phyloP scores from a whole-genome alignment of 805 yeast genomes.

The Wickerhamomyces rabaulensis region DNA sequence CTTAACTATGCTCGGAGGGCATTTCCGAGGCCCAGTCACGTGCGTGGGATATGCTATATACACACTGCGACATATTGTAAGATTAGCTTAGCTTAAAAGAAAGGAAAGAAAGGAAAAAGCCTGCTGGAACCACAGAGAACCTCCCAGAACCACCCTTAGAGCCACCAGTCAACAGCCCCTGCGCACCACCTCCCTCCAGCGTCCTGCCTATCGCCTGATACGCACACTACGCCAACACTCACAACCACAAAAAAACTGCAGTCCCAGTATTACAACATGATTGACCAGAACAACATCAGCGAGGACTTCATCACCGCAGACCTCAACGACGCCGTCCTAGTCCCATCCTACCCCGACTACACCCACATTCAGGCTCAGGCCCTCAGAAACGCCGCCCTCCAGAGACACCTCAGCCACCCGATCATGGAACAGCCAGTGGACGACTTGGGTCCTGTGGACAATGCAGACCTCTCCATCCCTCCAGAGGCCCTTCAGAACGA shows the following conservation, averaged over 20 bases:
- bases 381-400: neutral
- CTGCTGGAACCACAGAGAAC: too few species aligned
- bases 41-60: neutral
- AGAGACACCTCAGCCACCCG: neutral
- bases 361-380: neutral
- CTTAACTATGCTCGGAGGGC: neutral
- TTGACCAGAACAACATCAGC: neutral
- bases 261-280: neutral
- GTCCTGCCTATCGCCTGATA: neutral
- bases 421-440: neutral
- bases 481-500: neutral
- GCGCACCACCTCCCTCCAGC: too few species aligned
- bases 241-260: neutral
- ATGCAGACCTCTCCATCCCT: neutral
- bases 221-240: neutral
- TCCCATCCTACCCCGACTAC: neutral
- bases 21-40: neutral
- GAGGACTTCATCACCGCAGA: neutral
- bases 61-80: too few species aligned
- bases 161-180: too few species aligned
- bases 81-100: too few species aligned
- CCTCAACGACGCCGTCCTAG: neutral
- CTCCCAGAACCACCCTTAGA: too few species aligned
- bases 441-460: neutral
- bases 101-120: too few species aligned